Base-by-base conservation (phyloP, 805 yeast genomes). In the Cyberlindnera sargentensis region DNA sequence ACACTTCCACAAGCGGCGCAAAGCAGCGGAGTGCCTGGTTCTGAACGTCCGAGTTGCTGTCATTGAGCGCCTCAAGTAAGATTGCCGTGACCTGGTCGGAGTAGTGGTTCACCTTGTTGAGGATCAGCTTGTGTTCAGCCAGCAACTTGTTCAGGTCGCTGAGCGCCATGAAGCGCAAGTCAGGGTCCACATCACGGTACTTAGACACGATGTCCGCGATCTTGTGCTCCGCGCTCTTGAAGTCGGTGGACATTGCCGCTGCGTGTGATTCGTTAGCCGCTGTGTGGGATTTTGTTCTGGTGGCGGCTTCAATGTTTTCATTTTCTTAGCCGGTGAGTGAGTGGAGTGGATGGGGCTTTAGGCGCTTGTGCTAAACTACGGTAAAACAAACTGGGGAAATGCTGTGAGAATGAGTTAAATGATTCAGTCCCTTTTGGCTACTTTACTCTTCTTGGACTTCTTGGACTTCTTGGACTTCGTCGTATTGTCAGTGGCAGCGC, bases 161-260 rank as follows among this genome's bases (percentile, higher is more conserved):
- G 43, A 87, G 66, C 2, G 90, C 95, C 95, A 87, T 87, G 64
- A 80, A 87, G 58, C 95, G 68, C 51, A 84, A 66, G 57, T 87
- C 95, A 4, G 93, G 84, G 53, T 87, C 95, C 3, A 80, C 81
- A 50, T 81, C 85, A 35, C 67, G 67, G 10, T 80, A 75, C 50
- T 71, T 70, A 34, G 71, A 73, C 44, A 65, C 39, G 39, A 56
- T 50, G n/a, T 55, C 56, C 24, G 46, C 43, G 37, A 58, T 38
- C 45, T 52, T 52, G 47, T 50, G 46, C 38, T 52, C 62, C 31
- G 53, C 68, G 43, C 54, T 51, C 50, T 49, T 55, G 52, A 58
- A 57, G 42, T 56, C 61, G 3, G 62, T 52, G 36, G 52, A 47
- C 39, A 41, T 41, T 25, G n/a, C 15, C n/a, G 38, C 30, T 28